Evolutionary conservation across 805 yeast species (phyloP).

Genomic region (Metschnikowia reukaufii): DNA sequence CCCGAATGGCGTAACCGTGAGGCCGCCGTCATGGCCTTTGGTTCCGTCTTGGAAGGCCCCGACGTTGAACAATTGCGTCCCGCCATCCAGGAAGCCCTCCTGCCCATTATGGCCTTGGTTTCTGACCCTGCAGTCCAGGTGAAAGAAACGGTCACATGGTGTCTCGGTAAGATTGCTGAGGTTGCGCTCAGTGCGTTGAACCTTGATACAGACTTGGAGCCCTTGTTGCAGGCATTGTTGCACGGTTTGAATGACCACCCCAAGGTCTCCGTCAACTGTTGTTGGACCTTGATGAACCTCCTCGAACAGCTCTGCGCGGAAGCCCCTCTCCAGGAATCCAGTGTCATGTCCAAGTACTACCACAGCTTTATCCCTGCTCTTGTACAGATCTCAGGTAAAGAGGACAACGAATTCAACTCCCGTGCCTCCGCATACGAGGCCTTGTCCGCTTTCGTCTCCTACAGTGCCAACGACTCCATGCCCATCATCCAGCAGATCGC

Average conservation of each 20-base stretch:
- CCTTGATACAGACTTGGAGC: slow-evolving; percentile 61
- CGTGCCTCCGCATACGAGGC: slow-evolving; percentile 98
- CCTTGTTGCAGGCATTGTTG: slow-evolving; percentile 68
- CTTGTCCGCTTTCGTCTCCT: slow-evolving; percentile 74
- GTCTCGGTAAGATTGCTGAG: slow-evolving; percentile 94
- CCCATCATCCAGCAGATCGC: slow-evolving; percentile 72
- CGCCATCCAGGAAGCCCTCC: slow-evolving; percentile 78
- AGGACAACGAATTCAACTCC: slow-evolving; percentile 81
- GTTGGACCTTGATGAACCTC: slow-evolving; percentile 94
- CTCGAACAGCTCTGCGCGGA: slow-evolving; percentile 74
- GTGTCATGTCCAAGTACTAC: slow-evolving; percentile 75
- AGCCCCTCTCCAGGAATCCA: slow-evolving; percentile 49
- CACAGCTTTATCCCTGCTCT: slow-evolving; percentile 66
- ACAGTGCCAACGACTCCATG: slow-evolving; percentile 68
- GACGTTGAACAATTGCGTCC: slow-evolving; percentile 65
- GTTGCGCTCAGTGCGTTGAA: slow-evolving; percentile 76
- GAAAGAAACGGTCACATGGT: slow-evolving; percentile 97
- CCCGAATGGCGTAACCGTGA: slow-evolving; percentile 81
- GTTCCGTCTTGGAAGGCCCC: slow-evolving; percentile 94
- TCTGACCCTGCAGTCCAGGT: slow-evolving; percentile 78
- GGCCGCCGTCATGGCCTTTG: slow-evolving; percentile 99
- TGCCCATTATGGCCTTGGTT: slow-evolving; percentile 73
- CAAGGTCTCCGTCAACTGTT: slow-evolving; percentile 92
- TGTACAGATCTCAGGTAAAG: slow-evolving; percentile 63
- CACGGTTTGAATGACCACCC: slow-evolving; percentile 89